Percentiles rank a stretch among this genome's conserved stretches.
These are phyloP conservation scores for Sarocladiaceae sp. DNA, from an alignment of 2,329 filamentous ascomycete species.

Conservation along the genomic window DNA sequence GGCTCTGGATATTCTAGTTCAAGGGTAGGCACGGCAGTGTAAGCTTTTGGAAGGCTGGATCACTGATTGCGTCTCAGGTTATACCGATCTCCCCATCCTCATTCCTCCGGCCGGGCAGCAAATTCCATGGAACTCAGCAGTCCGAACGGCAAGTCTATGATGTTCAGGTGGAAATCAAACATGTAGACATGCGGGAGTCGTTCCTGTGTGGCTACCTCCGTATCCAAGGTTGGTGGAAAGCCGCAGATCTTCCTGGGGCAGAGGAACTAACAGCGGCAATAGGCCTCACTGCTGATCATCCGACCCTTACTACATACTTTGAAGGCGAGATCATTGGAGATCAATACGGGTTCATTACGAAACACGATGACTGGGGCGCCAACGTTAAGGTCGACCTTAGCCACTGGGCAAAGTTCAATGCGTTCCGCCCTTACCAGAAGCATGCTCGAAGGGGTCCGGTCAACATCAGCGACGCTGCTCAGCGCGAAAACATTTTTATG, in stretches of 20 bases:
- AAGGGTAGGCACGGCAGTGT: slow-evolving; percentile 37
- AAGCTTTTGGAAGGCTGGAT: slow-evolving; percentile 31
- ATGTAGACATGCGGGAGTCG: slow-evolving; percentile 89
- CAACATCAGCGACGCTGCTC: slow-evolving; percentile 61
- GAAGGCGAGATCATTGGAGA: slow-evolving; percentile 96
- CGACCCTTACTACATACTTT: slow-evolving; percentile 96
- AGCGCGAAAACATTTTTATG: slow-evolving; percentile 93
- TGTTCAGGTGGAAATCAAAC: slow-evolving; percentile 93
- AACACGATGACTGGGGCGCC: slow-evolving; percentile 85
- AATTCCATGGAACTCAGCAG: slow-evolving; percentile 83
- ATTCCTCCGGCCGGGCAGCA: slow-evolving; percentile 79
- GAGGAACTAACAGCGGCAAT: too few species aligned
- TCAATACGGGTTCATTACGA: slow-evolving; percentile 89
- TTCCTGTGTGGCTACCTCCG: slow-evolving; percentile 92
- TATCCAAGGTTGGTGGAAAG: slow-evolving; percentile 78
- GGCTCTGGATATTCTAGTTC: slow-evolving; percentile 30
- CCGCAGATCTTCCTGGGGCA: too few species aligned
- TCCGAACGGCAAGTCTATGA: slow-evolving; percentile 92
- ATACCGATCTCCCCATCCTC: slow-evolving; percentile 77
- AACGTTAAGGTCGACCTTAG: slow-evolving; percentile 85
- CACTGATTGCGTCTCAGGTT: too few species aligned
- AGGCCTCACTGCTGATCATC: slow-evolving; percentile 93
- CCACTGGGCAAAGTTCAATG: slow-evolving; percentile 87
- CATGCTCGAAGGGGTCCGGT: slow-evolving; percentile 50
- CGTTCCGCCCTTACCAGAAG: slow-evolving; percentile 70